Percentiles rank a stretch among this genome's conserved stretches.
These are phyloP conservation scores for Fusarium oligoseptatum DNA, from an alignment of 2,329 filamentous ascomycete species.

Conservation along the genomic window DNA sequence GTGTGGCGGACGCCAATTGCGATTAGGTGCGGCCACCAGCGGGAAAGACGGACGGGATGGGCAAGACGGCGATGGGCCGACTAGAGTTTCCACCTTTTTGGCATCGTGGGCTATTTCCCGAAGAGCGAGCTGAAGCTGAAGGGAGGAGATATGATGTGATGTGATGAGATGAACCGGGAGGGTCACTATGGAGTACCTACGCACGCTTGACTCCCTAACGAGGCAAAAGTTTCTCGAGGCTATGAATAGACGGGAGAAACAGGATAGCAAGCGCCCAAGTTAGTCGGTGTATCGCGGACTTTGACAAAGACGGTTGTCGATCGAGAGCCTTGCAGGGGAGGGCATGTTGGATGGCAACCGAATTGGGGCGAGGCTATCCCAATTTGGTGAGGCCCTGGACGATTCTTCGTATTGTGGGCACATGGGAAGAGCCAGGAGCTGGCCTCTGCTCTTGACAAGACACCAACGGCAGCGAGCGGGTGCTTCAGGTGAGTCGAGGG, in stretches of 20 bases:
- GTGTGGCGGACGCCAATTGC: constrained; percentile 26
- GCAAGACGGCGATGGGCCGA: constrained; percentile 16
- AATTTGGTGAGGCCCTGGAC: constrained; percentile 38
- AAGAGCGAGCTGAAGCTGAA: constrained; percentile 8
- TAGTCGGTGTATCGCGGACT: constrained; percentile 1
- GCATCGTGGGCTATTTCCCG: constrained; percentile 18
- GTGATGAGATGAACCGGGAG: constrained; percentile 21
- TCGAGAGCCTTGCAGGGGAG: constrained; percentile 28
- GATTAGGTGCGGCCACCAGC: constrained; percentile 7
- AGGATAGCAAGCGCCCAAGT: constrained; percentile 15
- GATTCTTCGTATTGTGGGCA: constrained; percentile 27
- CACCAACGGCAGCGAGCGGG: constrained; percentile 26
- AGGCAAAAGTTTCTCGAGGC: constrained; percentile 15
- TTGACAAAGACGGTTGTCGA: constrained; percentile 30
- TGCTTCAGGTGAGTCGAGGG: constrained; percentile 44
- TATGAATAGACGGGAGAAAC: constrained; percentile 35
- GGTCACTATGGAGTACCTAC: constrained; percentile 14
- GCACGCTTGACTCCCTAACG: background rate
- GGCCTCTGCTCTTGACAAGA: constrained; percentile 24
- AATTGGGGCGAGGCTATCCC: constrained; percentile 38
- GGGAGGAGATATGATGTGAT: background rate
- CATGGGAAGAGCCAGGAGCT: constrained; percentile 19
- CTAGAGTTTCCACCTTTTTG: constrained; percentile 18
- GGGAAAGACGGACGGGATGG: constrained; percentile 11
- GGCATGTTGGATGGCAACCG: constrained; percentile 32